phyloP scores from a whole-genome alignment of 345 rosid genomes.

The Sisymbrium altissimum region DNA sequence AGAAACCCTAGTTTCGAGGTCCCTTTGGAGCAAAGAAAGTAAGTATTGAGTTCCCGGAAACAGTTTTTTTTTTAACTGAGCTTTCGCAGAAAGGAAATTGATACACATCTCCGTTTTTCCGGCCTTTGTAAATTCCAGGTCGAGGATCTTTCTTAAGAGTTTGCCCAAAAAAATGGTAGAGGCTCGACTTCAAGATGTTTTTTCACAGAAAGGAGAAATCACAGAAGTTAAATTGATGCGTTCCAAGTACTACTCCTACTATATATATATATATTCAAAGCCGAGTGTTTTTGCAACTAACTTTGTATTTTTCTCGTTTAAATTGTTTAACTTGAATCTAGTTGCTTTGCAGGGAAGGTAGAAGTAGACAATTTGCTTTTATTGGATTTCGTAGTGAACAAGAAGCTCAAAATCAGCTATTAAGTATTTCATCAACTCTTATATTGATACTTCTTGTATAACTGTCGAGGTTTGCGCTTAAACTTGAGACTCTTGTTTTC shows the following conservation, averaged over 20 bases:
- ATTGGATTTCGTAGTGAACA: conserved; percentile 67
- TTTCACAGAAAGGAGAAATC: conserved; percentile 80
- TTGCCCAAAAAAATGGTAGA: too few species aligned
- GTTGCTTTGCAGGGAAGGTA: conserved; percentile 58
- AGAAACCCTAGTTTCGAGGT: too few species aligned
- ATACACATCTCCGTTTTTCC: too few species aligned
- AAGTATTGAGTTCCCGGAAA: too few species aligned
- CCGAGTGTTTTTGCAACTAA: neutral
- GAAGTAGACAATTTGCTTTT: conserved; percentile 81
- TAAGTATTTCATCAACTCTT: conserved; percentile 66
- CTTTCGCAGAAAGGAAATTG: too few species aligned
- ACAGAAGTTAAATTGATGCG: conserved; percentile 79
- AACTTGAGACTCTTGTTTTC: neutral
- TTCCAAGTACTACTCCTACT: conserved; percentile 43
- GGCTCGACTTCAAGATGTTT: conserved; percentile 63
- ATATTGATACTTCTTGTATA: conserved; percentile 55
- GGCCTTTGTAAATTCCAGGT: too few species aligned
- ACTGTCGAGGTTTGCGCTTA: conserved; percentile 63
- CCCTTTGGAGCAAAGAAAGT: too few species aligned
- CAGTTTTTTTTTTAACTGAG: too few species aligned
- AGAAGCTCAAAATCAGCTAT: conserved; percentile 86
- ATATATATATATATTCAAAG: neutral
- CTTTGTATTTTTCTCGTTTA: neutral
- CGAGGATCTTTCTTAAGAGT: too few species aligned
- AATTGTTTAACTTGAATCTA: neutral